These are phyloP conservation scores for Neltuma alba DNA, from an alignment of 306 rosid species.

Conservation along the genomic window DNA sequence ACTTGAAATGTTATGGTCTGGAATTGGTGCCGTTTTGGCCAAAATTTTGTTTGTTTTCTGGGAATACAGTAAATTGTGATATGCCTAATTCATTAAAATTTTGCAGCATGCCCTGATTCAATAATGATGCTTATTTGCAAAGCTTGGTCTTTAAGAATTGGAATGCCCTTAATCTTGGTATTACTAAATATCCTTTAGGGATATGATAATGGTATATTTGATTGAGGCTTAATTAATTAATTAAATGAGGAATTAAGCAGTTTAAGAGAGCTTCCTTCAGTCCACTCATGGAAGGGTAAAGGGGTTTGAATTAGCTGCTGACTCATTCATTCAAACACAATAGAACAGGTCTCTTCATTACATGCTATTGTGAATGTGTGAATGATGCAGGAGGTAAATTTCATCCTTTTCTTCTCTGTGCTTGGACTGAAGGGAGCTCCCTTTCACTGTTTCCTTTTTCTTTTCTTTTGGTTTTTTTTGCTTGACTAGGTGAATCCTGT, in stretches of 20 bases:
- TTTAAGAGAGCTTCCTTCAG: slow-evolving; percentile 90
- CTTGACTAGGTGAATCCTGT: neutral
- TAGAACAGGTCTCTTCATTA: slow-evolving; percentile 40
- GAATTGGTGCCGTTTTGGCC: neutral
- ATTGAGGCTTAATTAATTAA: neutral
- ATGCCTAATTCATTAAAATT: slow-evolving; percentile 2
- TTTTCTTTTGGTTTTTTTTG: too few relatives aligned
- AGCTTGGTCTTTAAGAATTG: neutral
- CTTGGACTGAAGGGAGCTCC: slow-evolving; percentile 99
- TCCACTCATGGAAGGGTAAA: slow-evolving; percentile 83
- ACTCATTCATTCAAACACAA: slow-evolving; percentile 94
- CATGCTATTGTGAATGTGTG: slow-evolving; percentile 80
- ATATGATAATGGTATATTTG: neutral
- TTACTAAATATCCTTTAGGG: neutral
- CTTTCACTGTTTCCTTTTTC: slow-evolving; percentile 42
- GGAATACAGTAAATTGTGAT: slow-evolving; percentile 12
- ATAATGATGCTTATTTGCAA: neutral
- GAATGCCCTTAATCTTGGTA: neutral
- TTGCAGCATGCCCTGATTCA: neutral
- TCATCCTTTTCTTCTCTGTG: slow-evolving; percentile 71
- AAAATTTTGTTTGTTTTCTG: neutral
- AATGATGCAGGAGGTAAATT: slow-evolving; percentile 88
- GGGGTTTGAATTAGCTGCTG: slow-evolving; percentile 87
- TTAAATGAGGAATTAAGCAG: slow-evolving; percentile 29
- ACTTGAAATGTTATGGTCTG: neutral